Evolutionary conservation across 129 eudicot genomes (phyloP), one percentile per base, ranked within the genome.

Genomic region (Tagetes erecta): DNA sequence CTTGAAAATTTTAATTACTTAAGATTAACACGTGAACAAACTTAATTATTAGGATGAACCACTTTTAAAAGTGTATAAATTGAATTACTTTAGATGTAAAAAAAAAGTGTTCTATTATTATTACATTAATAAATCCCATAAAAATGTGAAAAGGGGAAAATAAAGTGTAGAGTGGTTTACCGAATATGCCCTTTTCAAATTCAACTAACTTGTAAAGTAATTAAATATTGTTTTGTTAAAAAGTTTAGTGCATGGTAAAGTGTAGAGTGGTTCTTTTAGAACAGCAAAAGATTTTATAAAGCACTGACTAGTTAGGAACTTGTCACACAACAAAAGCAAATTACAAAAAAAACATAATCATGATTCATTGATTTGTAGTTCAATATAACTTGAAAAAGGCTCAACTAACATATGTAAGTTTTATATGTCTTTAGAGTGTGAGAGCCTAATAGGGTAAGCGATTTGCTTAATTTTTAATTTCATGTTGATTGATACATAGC

Each of bases 181-280:
- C 67, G 3, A 50, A 70, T 39, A 63, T 71, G 72, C 57, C 45
- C 27, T 78, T 46, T 52, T 13, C 69, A 58, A 2, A 69, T 70
- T 36, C 64, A 77, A 71, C 27, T 13, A n/a, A 4, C 47, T 51
- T 50, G 44, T 64, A n/a, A 39, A 38, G 40, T 14, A 64, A 4
- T 35, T 60, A 4, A 60, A 60, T 60, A 35, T 60, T 36, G 42
- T 35, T 60, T 35, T 60, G 37, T 57, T 57, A 0, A 27, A 5
- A 53, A 2, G 35, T 14, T 53, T 14, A 53, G 5, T 20, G 8
- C 7, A 59, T 0, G 34, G 35, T 58, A 40, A 58, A 58, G 34
- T 8, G 35, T 59, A 59, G 66, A 40, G 31, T 57, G 64, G 64
- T 37, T 57, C 64, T 20, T 55, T n/a, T 20, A 20, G 27, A 20